A percentile compares a stretch with the other conserved stretches of the same genome.
Evolutionary conservation across 768 basidiomycete species (phyloP).

Genomic region (Lactarius pseudohatsudake): DNA sequence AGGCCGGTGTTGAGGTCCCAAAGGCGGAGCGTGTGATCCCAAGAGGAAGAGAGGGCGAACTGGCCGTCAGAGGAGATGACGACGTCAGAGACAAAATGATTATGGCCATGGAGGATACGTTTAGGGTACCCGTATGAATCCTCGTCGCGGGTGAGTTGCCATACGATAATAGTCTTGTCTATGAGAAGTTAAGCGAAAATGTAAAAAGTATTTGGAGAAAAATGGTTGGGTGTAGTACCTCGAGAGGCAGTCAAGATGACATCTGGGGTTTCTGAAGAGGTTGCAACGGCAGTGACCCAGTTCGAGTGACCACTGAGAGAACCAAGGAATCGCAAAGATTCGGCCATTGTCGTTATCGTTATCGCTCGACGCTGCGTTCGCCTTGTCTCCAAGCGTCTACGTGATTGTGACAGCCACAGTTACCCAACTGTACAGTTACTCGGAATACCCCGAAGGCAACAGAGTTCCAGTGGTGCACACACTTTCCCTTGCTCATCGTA

Average conservation of each 20-base stretch:
- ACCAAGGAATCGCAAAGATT: conserved; percentile 53
- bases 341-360: conserved; percentile 24
- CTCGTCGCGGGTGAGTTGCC: conserved; percentile 95
- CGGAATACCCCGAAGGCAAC: conserved; percentile 3
- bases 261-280: conserved; percentile 97
- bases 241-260: conserved; percentile 98
- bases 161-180: conserved; percentile 99
- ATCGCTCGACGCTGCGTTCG: conserved; percentile 10
- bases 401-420: conserved; percentile 29
- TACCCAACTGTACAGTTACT: conserved; percentile 28
- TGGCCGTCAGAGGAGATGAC: conserved; percentile 99
- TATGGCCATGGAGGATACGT: conserved; percentile 96
- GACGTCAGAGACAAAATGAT: conserved; percentile 98
- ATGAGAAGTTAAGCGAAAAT: conserved; percentile 29
- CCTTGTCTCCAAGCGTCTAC: not conserved
- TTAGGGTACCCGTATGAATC: conserved; percentile 94
- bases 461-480: no score
- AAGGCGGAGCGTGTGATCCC: conserved; percentile 99
- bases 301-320: conserved; percentile 91
- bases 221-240: conserved; percentile 50
- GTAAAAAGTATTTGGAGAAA: conserved; percentile 14
- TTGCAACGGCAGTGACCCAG: conserved; percentile 99
- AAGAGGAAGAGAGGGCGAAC: conserved; percentile 97
- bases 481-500: not conserved
- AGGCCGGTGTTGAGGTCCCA: conserved; percentile 99